Percentiles rank a stretch among this genome's conserved stretches.
Conservation (phyloP, 129 eudicot genomes). For the Calendula officinalis region DNA sequence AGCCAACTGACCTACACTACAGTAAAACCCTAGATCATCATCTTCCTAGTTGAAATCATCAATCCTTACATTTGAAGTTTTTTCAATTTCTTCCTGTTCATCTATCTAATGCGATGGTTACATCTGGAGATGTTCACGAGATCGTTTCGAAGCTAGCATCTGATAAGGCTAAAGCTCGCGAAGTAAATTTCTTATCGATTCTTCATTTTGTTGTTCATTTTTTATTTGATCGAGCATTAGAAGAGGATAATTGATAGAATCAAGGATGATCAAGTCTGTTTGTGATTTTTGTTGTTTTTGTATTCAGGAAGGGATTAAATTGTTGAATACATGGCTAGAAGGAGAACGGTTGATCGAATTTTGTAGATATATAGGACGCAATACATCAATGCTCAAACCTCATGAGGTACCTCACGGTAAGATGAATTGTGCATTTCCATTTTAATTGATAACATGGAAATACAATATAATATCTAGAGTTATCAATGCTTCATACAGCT, state of each 20-base stretch:
- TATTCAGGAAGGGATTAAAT: conserved; percentile 79
- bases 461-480: not conserved
- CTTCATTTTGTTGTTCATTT: not conserved
- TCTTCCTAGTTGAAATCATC: conserved; percentile 10
- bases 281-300: not conserved
- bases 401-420: conserved; percentile 77
- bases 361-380: conserved; percentile 65
- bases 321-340: conserved; percentile 83
- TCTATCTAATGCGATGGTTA: conserved; percentile 46
- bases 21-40: conserved; percentile 18
- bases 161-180: conserved; percentile 77
- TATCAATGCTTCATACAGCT: conserved; percentile 37
- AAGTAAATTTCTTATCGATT: conserved; percentile 41
- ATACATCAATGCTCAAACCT: conserved; percentile 64
- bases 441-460: conserved; percentile 1
- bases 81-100: not conserved
- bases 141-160: conserved; percentile 72
- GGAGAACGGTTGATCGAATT: conserved; percentile 64
- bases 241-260: not conserved
- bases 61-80: not conserved
- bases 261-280: not conserved
- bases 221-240: not conserved
- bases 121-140: conserved; percentile 71
- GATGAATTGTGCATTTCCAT: conserved; percentile 18
- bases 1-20: not conserved